These are phyloP conservation scores for Verbascum thapsus DNA, from an alignment of 257 asterid genomes.

Conservation along the genomic window DNA sequence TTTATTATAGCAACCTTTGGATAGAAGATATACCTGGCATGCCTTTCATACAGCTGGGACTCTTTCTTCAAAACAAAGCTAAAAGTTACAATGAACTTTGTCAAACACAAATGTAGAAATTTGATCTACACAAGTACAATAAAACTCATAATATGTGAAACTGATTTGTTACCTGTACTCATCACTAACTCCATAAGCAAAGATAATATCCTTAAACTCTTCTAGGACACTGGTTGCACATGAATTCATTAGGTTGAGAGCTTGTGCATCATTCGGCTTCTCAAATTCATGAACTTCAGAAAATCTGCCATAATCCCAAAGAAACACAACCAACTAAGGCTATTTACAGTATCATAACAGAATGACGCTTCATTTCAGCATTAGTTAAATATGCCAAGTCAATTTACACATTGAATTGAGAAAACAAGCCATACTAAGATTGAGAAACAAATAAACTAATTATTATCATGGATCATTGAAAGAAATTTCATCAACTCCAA, in stretches of 20 bases:
- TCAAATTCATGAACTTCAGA: conserved; percentile 74
- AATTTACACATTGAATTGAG: background rate
- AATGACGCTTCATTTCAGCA: no score
- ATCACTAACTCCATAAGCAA: conserved; percentile 91
- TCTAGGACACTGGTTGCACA: conserved; percentile 71
- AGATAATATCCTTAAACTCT: conserved; percentile 73
- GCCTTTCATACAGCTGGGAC: conserved; percentile 66
- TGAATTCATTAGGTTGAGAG: conserved; percentile 85
- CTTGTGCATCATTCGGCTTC: conserved; percentile 86
- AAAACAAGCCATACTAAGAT: no score
- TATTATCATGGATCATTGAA: conserved; percentile 1
- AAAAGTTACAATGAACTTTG: conserved; percentile 33
- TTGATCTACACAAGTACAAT: conserved; percentile 10
- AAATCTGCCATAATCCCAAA: conserved; percentile 51
- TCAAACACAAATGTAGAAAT: conserved; percentile 14
- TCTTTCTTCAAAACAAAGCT: conserved; percentile 87
- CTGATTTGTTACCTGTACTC: conserved; percentile 66
- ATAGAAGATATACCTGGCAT: conserved; percentile 54
- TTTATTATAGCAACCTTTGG: no score
- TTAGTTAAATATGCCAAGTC: background rate
- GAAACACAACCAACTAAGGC: background rate
- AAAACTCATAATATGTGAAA: conserved; percentile 26
- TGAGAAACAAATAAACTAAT: background rate
- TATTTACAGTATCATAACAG: background rate
- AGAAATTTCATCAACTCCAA: conserved; percentile 1